phyloP scores from a whole-genome alignment of 192 early-diverging fungal species.

The Rhizophagus sp. region DNA sequence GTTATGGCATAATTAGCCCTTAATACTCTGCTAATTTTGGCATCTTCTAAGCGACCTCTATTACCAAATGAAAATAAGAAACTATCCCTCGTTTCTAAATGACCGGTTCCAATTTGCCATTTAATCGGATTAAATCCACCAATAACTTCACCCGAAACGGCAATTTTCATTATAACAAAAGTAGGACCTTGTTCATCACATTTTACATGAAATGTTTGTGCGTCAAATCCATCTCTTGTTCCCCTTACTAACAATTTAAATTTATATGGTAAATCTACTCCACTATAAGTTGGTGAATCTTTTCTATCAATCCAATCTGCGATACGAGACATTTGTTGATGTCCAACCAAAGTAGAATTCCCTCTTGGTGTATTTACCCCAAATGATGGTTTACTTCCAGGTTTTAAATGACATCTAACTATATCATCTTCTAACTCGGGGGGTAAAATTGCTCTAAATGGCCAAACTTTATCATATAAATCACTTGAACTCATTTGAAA shows the following conservation, averaged over 20 bases:
- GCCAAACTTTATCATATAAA: conserved; percentile 24
- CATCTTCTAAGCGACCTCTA: conserved; percentile 16
- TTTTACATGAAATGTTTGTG: conserved; percentile 10
- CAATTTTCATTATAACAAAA: conserved; percentile 10
- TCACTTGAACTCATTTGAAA: conserved; percentile 9
- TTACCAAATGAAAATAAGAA: conserved; percentile 18
- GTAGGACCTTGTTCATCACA: conserved; percentile 27
- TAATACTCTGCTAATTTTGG: conserved; percentile 1
- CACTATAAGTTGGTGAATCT: not conserved
- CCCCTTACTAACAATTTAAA: conserved; percentile 21
- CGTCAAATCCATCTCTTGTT: conserved; percentile 16
- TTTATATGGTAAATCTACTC: conserved; percentile 10
- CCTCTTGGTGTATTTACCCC: conserved; percentile 4
- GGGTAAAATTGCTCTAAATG: conserved; percentile 18
- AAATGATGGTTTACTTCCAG: not conserved
- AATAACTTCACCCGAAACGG: not conserved
- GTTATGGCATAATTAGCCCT: conserved; percentile 17
- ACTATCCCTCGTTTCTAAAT: conserved; percentile 21
- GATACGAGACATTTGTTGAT: not conserved
- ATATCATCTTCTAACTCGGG: not conserved
- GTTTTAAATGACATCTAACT: conserved; percentile 13
- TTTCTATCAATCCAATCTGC: conserved; percentile 19
- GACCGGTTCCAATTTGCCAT: conserved; percentile 11
- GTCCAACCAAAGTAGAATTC: conserved; percentile 8
- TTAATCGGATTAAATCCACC: conserved; percentile 29